Evolutionary conservation across 495 filamentous ascomycete genomes (phyloP), one percentile per base, ranked within the genome.

Genomic region (Cercophora samala): DNA sequence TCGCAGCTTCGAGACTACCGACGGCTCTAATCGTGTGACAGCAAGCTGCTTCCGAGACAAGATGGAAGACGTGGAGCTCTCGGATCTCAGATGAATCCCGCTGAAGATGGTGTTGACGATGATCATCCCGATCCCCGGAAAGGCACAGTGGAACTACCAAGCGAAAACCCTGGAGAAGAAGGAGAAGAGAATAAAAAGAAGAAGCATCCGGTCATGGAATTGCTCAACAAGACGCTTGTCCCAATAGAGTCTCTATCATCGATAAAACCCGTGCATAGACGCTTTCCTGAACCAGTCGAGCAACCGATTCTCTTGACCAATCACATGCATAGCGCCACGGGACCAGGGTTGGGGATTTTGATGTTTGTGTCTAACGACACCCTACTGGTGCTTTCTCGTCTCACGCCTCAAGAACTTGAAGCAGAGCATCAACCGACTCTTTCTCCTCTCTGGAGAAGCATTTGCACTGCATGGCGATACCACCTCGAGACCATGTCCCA

Each of bases 61-160:
- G 29, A 8, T 8, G 37, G 37, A 11, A 2, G 37, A 46, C 37
- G 37, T 46, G 37, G 37, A 46, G 37, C 1, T 46, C 37, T 9
- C 37, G 37, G 37, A 46, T 46, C 37, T 46, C 37, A 46, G 37
- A 46, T 46, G 37, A 46, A 46, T 46, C 37, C 37, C 37, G 37
- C 37, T 46, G 37, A 60, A 29, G 58, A 60, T 60, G 58, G 58
- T 60, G 58, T 60, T 56, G 37, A 46, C 22, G 54, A 56, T 60
- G 58, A 60, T 60, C 58, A 25, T 25, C n/a, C 1, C 4, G 58
- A 60, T 60, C 26, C 23, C 24, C 23, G 58, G 58, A 60, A 60
- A 26, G 58, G 58, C 58, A 60, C 58, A 60, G 58, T 46, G 11
- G 37, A 46, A 46, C 37, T 17, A 46, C 37, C 37, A 46, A 46